Base-by-base conservation (phyloP, 2,329 filamentous ascomycete species). In the Aspergillus pseudoglaucus region DNA sequence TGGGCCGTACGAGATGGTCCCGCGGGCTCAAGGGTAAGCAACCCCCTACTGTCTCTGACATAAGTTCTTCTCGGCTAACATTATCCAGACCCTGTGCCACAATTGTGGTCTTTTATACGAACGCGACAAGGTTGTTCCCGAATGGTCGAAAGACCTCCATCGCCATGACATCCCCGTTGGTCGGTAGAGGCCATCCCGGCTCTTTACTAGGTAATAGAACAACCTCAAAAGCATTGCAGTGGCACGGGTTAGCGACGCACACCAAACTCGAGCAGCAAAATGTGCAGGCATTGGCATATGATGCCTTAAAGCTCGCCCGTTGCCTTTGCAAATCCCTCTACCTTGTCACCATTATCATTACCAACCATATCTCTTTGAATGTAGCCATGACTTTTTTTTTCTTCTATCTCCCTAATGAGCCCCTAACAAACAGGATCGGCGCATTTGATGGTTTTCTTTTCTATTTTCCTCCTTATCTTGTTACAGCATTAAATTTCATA, bases 1-100 rank as follows among this genome's bases (percentile, higher is more conserved):
- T 98, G 93, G 93, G 90, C 88, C 43, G 91, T 97, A 3, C 79
- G 93, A 59, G 90, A 97, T 70, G 93, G 93, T 20, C 93, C 93
- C 12, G 76, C 81, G 47, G 91, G 90, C 47, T 80, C 87, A 54
- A 85, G 88, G 70, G 88, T 93, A 74, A 78, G 87, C 52, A 42
- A 25, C 22, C 22, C 22, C 22, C 6, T 20, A 20, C 22, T 6
- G 5, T 22, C 22, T 22, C 22, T 5, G 22, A 5, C 6, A 22
- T 6, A 6, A 22, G 22, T 22, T 22, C 22, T 22, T 22, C 4
- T 22, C 22, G 18, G 43, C 58, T 62, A 44, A 65, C 52, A 35
- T 23, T 46, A 37, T 56, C 44, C 56, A 90, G 87, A 86, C 88
- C 25, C 81, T 97, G 3, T 97, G 91, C 73, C 87, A 90, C 69